Evolutionary conservation across 1,139 yeast genomes (phyloP).

Genomic region (Yamadazyma dendronema): DNA sequence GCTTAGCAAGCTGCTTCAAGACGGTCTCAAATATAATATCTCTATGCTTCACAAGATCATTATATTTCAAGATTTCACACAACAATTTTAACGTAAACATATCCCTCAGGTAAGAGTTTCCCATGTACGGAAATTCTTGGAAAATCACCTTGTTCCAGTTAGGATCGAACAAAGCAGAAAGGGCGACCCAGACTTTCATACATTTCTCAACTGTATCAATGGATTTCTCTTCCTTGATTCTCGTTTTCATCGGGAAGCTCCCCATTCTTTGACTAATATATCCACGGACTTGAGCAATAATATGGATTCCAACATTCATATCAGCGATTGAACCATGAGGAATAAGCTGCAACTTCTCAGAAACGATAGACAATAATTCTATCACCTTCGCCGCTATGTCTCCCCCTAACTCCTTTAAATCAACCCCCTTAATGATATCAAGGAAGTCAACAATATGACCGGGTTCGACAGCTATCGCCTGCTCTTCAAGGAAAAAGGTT

Average conservation of each 20-base stretch:
- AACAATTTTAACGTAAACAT: conserved; percentile 32
- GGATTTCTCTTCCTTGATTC: conserved; percentile 22
- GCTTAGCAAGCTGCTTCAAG: conserved; percentile 25
- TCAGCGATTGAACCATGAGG: background rate
- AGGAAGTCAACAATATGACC: conserved; percentile 11
- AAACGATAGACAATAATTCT: conserved; percentile 6
- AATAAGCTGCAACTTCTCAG: background rate
- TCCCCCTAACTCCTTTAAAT: conserved; percentile 11
- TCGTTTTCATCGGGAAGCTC: conserved; percentile 30
- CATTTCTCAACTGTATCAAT: conserved; percentile 26
- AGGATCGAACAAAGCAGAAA: conserved; percentile 18
- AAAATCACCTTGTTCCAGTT: conserved; percentile 40
- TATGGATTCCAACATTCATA: background rate
- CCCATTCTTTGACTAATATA: conserved; percentile 32
- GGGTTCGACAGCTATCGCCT: no score
- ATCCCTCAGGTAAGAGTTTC: conserved; percentile 38
- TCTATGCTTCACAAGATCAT: conserved; percentile 21
- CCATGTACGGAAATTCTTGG: conserved; percentile 42
- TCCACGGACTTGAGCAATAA: conserved; percentile 8
- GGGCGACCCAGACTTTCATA: conserved; percentile 30
- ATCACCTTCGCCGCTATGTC: conserved; percentile 11
- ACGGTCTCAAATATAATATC: conserved; percentile 24
- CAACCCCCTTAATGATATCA: conserved; percentile 5
- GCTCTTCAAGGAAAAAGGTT: conserved; percentile 4
- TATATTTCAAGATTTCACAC: conserved; percentile 23